Base-by-base conservation (phyloP, 768 basidiomycete genomes). In the Pleurotus sapidus region DNA sequence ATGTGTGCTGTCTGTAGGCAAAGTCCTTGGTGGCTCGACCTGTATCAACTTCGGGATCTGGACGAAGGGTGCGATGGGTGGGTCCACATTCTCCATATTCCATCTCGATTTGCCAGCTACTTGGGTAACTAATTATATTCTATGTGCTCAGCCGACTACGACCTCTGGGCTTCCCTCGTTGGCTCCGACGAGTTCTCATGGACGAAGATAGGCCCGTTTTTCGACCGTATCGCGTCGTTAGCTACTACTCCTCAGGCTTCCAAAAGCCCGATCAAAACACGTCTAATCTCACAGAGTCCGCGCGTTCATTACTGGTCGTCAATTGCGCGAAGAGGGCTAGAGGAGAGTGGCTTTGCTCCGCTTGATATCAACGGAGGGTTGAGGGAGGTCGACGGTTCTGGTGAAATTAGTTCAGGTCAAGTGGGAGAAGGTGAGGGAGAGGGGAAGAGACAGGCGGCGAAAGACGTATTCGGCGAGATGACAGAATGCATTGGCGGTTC, bases 31-130 rank as follows among this genome's bases (percentile, higher is more conserved):
- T 17, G 55, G 55, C 8, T 56, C 55, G 15, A 46, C 43, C 7
- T 56, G 55, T n/a, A 46, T 56, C 34, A 56, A 56, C 37, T 56
- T 56, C 27, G 55, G 43, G n/a, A 56, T 56, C 0, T 56, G 55
- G 55, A 56, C 55, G 2, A 45, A 45, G 27, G 55, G 55, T 11
- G 55, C 55, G 1, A 38, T 27, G 46, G 30, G 55, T 56, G 17
- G 4, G 42, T 55, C 14, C 34, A 20, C 20, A n/a, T 20, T 20
- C 20, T 20, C 27, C n/a, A 15, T 7, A n/a, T 30, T 12, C 18
- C 37, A 5, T 17, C 25, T 38, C 40, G n/a, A 14, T 54, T 24
- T 23, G n/a, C 40, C 38, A 20, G 2, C 18, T 54, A 20, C 40
- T 11, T 15, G 12, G 14, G 18, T 39, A 39, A n/a, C 24, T 20